A percentile compares a stretch with the other conserved stretches of the same genome.
These are phyloP conservation scores for Nigrograna mackinnonii DNA, from an alignment of 2,329 filamentous ascomycete genomes.

Conservation along the genomic window DNA sequence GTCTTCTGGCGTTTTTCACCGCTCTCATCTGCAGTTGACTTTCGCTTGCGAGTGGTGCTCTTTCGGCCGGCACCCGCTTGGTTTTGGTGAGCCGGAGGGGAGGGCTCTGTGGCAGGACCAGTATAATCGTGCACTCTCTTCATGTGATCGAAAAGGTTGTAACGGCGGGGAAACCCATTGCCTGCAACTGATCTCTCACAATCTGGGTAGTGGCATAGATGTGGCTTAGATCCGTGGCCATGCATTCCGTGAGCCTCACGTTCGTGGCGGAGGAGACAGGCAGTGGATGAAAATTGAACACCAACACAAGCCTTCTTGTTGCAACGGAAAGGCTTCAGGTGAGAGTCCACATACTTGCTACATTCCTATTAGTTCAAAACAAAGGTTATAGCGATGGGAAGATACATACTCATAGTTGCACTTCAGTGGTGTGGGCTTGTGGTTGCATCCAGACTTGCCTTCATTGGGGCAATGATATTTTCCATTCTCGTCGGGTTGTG, in stretches of 20 bases:
- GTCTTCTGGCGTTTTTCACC: slow-evolving; percentile 38
- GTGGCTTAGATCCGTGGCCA: slow-evolving; percentile 90
- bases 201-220: slow-evolving; percentile 83
- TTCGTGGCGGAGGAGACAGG: slow-evolving; percentile 91
- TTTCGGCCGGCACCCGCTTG: slow-evolving; percentile 26
- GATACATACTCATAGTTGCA: slow-evolving; percentile 94
- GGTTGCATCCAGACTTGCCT: slow-evolving; percentile 74
- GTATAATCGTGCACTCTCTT: slow-evolving; percentile 79
- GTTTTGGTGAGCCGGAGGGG: slow-evolving; percentile 26
- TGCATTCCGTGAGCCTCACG: slow-evolving; percentile 95
- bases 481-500: slow-evolving; percentile 68
- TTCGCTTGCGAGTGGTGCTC: slow-evolving; percentile 36
- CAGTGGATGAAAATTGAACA: slow-evolving; percentile 90
- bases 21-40: slow-evolving; percentile 33
- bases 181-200: slow-evolving; percentile 82
- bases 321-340: slow-evolving; percentile 95
- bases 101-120: slow-evolving; percentile 35
- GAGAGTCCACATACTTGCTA: slow-evolving; percentile 97
- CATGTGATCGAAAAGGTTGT: slow-evolving; percentile 98
- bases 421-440: slow-evolving; percentile 94
- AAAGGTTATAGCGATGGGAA: slow-evolving; percentile 3
- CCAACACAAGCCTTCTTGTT: slow-evolving; percentile 82
- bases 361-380: slow-evolving; percentile 19
- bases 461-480: slow-evolving; percentile 93
- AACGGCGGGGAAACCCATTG: slow-evolving; percentile 90